Evolutionary conservation across 1,139 yeast species (phyloP).

Genomic region (Nakaseomyces sp.): DNA sequence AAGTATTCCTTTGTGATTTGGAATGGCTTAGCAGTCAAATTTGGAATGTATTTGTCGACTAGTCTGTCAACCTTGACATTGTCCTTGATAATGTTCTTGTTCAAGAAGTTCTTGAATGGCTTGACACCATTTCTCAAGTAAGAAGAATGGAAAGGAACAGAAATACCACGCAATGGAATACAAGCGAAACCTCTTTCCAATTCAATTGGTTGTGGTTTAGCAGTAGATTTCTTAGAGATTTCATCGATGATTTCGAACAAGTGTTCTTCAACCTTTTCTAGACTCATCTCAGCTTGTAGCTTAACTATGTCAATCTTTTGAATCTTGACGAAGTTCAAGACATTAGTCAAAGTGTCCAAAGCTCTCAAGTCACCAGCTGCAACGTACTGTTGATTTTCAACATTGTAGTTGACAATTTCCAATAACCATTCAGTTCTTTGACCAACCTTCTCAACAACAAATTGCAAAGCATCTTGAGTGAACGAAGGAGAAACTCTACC

Average conservation of each 20-base stretch:
- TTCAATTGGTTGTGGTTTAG: conserved; percentile 93
- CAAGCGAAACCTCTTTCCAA: conserved; percentile 97
- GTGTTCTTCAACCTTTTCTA: conserved; percentile 84
- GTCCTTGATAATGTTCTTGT: conserved; percentile 89
- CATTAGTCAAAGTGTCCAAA: conserved; percentile 86
- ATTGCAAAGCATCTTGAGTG: conserved; percentile 86
- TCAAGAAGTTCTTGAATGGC: conserved; percentile 96
- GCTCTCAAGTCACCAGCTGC: conserved; percentile 98
- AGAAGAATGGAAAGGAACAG: conserved; percentile 98
- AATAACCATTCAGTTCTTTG: conserved; percentile 82
- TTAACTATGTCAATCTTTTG: conserved; percentile 91
- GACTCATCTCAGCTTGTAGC: conserved; percentile 68
- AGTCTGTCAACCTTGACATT: conserved; percentile 92
- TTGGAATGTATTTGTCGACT: conserved; percentile 93
- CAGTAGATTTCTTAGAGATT: conserved; percentile 68
- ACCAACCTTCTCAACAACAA: conserved; percentile 85
- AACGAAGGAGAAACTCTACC: conserved; percentile 83
- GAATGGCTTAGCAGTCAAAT: conserved; percentile 96
- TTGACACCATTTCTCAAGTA: conserved; percentile 96
- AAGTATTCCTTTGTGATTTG: conserved; percentile 92
- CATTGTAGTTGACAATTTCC: conserved; percentile 97
- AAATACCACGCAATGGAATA: conserved; percentile 94
- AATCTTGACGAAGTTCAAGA: conserved; percentile 80
- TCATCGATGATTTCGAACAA: conserved; percentile 80
- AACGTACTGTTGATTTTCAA: conserved; percentile 96